Evolutionary conservation across 345 rosid genomes (phyloP), one percentile per base, ranked within the genome.

Genomic region (Odontarrhena argentea): DNA sequence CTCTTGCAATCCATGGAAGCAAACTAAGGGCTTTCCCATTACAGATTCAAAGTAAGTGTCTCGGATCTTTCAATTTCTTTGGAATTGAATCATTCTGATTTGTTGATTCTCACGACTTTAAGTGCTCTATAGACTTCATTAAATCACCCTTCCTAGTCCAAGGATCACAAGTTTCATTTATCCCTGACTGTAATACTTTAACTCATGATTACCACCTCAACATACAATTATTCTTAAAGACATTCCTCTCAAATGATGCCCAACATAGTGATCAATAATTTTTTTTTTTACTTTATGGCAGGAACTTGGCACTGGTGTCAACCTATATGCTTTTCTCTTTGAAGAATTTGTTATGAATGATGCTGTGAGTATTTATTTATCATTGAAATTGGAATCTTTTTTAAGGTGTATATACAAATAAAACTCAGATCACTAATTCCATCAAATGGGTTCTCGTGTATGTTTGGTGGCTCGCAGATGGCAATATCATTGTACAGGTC

Each of bases 401-500:
- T 47, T 49, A n/a, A n/a, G n/a, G 10, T 48, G 48, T 67, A 24
- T 67, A 67, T 46, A 32, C 56, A 47, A 68, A 56, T 24, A 57
- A 67, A 38, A 7, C 22, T 13, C 57, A 13, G 24, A 67, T 9
- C 49, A 58, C 65, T 68, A 48, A 68, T 43, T 48, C 58, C 65
- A 28, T 68, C 51, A 8, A 30, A 58, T 68, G 65, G 41, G 43
- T 49, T 49, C 47, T 25, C 32, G 2, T 62, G 50, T 22, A 54
- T 62, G 15, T 62, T 56, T 25, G 28, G 55, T 70, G 65, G 55
- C 72, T 54, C 32, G 55, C 36, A 93, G 99, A 86, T 88, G 92
- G 96, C 99, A 30, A 85, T 94, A 75, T 94, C 99, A 63, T 79
- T 93, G 84, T 93, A 90, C 84, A 86, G 97, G 97, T 94, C 66